A percentile compares a stretch with the other conserved stretches of the same genome.
phyloP scores from a whole-genome alignment of 495 filamentous ascomycete species.

The Chaetomium cochliodes region DNA sequence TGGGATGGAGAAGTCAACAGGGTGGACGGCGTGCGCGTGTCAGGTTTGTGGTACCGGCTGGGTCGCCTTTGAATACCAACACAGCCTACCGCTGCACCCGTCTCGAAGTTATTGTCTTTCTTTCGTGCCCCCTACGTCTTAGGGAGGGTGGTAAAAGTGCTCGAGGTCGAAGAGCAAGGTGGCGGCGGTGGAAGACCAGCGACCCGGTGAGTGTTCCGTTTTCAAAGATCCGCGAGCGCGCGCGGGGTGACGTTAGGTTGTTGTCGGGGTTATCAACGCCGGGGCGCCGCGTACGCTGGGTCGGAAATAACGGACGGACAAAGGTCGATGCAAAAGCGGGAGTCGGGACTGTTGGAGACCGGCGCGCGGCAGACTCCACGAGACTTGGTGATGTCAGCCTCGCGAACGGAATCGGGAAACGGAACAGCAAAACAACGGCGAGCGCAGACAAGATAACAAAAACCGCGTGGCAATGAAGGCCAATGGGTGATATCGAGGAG shows the following conservation, averaged over 20 bases:
- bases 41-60: slow-evolving; percentile 42
- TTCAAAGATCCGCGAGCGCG: slow-evolving; percentile 31
- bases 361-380: slow-evolving; percentile 7
- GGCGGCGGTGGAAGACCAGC: slow-evolving; percentile 44
- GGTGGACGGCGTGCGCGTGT: slow-evolving; percentile 44
- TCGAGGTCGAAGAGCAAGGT: slow-evolving; percentile 48
- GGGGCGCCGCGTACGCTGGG: slow-evolving; percentile 11
- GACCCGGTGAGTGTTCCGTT: slow-evolving; percentile 47
- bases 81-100: slow-evolving; percentile 47
- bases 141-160: slow-evolving; percentile 50
- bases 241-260: slow-evolving; percentile 20
- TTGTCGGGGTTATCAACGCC: slow-evolving; percentile 18
- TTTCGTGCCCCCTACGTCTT: slow-evolving; percentile 31
- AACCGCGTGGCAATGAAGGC: not conserved
- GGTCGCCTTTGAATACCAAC: slow-evolving; percentile 40
- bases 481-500: not conserved
- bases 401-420: slow-evolving; percentile 11
- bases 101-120: slow-evolving; percentile 33
- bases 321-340: slow-evolving; percentile 11
- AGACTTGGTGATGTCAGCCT: slow-evolving; percentile 35
- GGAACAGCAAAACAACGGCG: slow-evolving; percentile 14
- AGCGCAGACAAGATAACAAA: not conserved
- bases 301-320: slow-evolving; percentile 23
- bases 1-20: slow-evolving; percentile 34
- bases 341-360: slow-evolving; percentile 2